Evolutionary conservation across 2,329 filamentous ascomycete genomes (phyloP), one percentile per base, ranked within the genome.

Genomic region (Aspergillus ochraceoroseus): DNA sequence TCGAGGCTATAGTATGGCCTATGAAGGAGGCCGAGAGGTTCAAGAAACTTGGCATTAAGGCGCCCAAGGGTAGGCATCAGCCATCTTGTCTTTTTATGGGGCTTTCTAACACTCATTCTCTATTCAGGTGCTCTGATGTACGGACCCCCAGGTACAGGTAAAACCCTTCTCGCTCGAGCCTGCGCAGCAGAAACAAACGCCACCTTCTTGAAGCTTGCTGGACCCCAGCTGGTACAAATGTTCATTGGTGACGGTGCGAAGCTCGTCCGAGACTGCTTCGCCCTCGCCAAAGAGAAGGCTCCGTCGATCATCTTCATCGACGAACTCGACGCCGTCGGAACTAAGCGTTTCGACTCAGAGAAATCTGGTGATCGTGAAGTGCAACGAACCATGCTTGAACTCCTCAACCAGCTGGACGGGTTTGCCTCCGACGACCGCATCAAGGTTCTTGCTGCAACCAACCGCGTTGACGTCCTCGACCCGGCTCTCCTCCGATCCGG

Each of bases 21-120:
- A 98, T 98, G 92, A 96, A 96, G 77, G 90, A 98, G 71, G 89
- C 92, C 1, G 94, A 98, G 57, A 80, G 90, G 13, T 98, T 98
- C 74, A 96, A 95, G 78, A 96, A 95, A 77, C 95, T 98, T 59
- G 92, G 92, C 55, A 98, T 98, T 75, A 98, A 98, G 73, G 90
- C 92, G 27, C 92, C 92, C 9, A 98, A 98, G 72, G 92, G 92
- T 95, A 79, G 47, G 70, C 56, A 40, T 23, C 14, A 9, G 12
- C 35, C 19, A 33, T 23, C 43, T 25, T 44, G 17, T 9, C 12
- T 26, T 9, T 8, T 11, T 18, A 9, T 8, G 12, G 13, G n/a
- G 3, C 7, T 22, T 7, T 15, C 14, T 8, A 4, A 15, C 5
- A n/a, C 15, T 13, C 14, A 29, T 30, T 23, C 6, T 8, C 9